These are phyloP conservation scores for Ochromonas danica DNA, from an alignment of 108 stramenopile species.

Conservation along the genomic window DNA sequence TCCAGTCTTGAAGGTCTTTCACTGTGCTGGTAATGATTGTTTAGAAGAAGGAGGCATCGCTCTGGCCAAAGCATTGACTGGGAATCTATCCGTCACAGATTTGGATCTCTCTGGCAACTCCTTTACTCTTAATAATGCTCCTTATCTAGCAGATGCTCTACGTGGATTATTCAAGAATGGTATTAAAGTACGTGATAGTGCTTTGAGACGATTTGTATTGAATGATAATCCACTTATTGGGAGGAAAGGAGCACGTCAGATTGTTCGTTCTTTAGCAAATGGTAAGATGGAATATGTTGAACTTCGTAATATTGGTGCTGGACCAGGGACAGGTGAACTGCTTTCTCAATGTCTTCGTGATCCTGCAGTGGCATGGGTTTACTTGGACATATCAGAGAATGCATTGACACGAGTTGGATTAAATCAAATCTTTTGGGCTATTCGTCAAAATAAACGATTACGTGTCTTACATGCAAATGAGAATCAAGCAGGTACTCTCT, in stretches of 20 bases:
- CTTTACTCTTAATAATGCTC: background rate
- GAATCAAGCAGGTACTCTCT: background rate
- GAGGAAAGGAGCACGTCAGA: background rate
- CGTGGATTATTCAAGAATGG: background rate
- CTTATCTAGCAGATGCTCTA: background rate
- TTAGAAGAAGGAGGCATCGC: constrained; percentile 25
- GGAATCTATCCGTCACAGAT: constrained; percentile 9
- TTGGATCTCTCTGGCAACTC: constrained; percentile 19
- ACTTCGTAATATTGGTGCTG: constrained; percentile 27
- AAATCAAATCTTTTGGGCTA: constrained; percentile 33
- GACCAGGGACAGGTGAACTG: background rate
- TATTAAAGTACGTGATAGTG: background rate
- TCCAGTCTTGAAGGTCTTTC: background rate
- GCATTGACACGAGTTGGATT: constrained; percentile 24
- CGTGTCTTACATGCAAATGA: background rate
- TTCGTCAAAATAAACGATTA: background rate
- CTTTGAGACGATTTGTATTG: background rate
- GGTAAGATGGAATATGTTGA: constrained; percentile 3
- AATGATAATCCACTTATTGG: constrained; percentile 34
- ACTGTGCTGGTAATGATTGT: background rate
- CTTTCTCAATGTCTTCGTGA: background rate
- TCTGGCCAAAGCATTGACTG: background rate
- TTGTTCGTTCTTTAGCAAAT: background rate
- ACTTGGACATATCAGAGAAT: constrained; percentile 8
- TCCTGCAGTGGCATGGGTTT: background rate